These are phyloP conservation scores for Chlorella variabilis DNA, from an alignment of 163 green algal genomes.

Conservation along the genomic window DNA sequence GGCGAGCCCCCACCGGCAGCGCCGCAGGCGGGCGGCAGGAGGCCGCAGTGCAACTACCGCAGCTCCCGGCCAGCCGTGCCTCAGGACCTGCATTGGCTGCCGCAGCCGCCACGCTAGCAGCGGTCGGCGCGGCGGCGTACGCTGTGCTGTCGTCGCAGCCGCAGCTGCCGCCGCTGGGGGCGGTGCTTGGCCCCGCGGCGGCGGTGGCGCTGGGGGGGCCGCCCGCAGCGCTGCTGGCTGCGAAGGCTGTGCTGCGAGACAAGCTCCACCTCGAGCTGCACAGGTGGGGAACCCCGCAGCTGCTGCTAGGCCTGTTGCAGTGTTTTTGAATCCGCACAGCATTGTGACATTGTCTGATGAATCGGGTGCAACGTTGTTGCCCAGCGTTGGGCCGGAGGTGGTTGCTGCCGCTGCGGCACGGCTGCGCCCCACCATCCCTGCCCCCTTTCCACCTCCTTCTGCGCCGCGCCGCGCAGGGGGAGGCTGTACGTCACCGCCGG, in stretches of 20 bases:
- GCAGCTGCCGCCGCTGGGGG: slow-evolving; percentile 16
- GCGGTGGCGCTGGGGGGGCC: background rate
- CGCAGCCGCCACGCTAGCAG: background rate
- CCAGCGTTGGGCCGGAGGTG: no score
- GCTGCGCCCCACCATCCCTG: no score
- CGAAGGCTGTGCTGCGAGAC: slow-evolving; percentile 48
- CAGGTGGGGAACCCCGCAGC: slow-evolving; percentile 27
- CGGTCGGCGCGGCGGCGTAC: background rate
- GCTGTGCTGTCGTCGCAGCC: slow-evolving; percentile 13
- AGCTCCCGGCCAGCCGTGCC: background rate
- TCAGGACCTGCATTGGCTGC: background rate
- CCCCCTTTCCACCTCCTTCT: no score
- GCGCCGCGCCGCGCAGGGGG: slow-evolving; percentile 44
- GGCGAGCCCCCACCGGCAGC: no score
- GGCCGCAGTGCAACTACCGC: no score
- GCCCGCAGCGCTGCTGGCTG: background rate
- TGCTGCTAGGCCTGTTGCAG: background rate
- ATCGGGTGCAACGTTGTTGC: no score
- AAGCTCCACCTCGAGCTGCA: slow-evolving; percentile 57
- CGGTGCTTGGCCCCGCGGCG: slow-evolving; percentile 10
- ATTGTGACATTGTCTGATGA: no score
- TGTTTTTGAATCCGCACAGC: no score
- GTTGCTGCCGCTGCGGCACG: no score
- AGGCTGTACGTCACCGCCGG: slow-evolving; percentile 55
- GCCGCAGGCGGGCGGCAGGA: no score